Conservation (phyloP, 805 yeast species). For the Phaffomyces thermotolerans region DNA sequence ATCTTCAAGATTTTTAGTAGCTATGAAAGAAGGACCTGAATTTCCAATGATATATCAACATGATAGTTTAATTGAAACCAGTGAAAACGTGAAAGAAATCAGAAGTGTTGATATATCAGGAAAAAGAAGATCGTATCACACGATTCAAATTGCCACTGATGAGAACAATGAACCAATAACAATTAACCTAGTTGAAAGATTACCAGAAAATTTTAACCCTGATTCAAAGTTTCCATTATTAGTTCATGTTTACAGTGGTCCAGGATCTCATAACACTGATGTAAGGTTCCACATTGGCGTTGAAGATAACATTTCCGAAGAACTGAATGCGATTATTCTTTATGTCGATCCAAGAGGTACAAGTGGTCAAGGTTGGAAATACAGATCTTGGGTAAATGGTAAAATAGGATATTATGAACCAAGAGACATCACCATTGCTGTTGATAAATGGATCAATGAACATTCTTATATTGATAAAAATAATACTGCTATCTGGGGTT, state of each 20-base stretch:
- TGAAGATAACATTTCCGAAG: conserved; percentile 51
- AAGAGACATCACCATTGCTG: conserved; percentile 50
- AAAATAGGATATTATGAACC: conserved; percentile 74
- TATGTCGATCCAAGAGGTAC: conserved; percentile 79
- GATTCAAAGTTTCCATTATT: conserved; percentile 50
- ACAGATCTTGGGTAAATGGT: conserved; percentile 46
- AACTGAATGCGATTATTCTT: conserved; percentile 52
- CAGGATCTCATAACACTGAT: conserved; percentile 59
- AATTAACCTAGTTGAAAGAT: conserved; percentile 51
- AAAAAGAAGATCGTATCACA: conserved; percentile 14
- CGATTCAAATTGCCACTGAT: conserved; percentile 16
- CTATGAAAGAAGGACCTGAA: conserved; percentile 25
- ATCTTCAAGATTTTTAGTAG: conserved; percentile 45
- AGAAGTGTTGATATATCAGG: conserved; percentile 15
- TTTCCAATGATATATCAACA: conserved; percentile 13
- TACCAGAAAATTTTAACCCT: conserved; percentile 50
- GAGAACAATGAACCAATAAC: conserved; percentile 18
- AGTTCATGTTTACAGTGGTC: conserved; percentile 73
- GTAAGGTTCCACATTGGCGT: conserved; percentile 43
- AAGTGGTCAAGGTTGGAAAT: conserved; percentile 70
- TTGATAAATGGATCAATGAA: conserved; percentile 41
- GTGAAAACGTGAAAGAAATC: not conserved
- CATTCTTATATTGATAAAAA: conserved; percentile 40
- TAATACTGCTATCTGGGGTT: conserved; percentile 73
- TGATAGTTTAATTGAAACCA: conserved; percentile 6